Conservation (phyloP, 768 basidiomycete species). For the Serendipita indica region DNA sequence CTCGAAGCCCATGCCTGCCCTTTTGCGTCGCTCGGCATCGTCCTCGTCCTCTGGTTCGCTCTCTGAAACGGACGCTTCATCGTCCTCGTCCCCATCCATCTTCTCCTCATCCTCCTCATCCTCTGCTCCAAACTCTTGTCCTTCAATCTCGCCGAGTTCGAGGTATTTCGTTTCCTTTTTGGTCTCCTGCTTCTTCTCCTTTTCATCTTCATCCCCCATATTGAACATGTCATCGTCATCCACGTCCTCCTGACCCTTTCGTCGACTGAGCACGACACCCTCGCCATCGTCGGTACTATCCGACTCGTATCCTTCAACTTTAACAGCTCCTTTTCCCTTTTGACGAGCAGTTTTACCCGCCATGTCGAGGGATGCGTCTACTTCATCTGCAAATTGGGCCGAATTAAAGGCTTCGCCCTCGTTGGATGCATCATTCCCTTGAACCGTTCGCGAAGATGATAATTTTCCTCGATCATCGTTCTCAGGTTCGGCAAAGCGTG, state of each 20-base stretch:
- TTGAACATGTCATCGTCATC: conserved; percentile 66
- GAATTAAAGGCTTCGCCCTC: conserved; percentile 34
- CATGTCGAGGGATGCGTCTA: conserved; percentile 53
- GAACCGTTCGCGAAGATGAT: background rate
- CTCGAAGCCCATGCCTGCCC: conserved; percentile 85
- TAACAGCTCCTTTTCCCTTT: conserved; percentile 56
- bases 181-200: conserved; percentile 30
- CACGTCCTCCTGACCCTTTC: conserved; percentile 29
- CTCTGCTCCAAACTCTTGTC: conserved; percentile 67
- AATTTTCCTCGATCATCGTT: background rate
- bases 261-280: conserved; percentile 75
- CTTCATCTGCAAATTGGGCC: conserved; percentile 59
- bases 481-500: background rate
- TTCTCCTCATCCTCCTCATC: conserved; percentile 30
- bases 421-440: background rate
- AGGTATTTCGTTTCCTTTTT: conserved; percentile 59
- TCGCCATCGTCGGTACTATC: conserved; percentile 92
- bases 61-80: conserved; percentile 25
- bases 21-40: conserved; percentile 56
- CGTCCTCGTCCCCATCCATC: conserved; percentile 32
- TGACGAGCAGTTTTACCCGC: conserved; percentile 16
- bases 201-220: conserved; percentile 37
- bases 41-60: conserved; percentile 56
- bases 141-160: conserved; percentile 88
- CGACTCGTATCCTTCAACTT: conserved; percentile 80